Percentiles rank a stretch among this genome's conserved stretches.
These are phyloP conservation scores for Apiospora arundinis DNA, from an alignment of 2,329 filamentous ascomycete genomes.

Conservation along the genomic window DNA sequence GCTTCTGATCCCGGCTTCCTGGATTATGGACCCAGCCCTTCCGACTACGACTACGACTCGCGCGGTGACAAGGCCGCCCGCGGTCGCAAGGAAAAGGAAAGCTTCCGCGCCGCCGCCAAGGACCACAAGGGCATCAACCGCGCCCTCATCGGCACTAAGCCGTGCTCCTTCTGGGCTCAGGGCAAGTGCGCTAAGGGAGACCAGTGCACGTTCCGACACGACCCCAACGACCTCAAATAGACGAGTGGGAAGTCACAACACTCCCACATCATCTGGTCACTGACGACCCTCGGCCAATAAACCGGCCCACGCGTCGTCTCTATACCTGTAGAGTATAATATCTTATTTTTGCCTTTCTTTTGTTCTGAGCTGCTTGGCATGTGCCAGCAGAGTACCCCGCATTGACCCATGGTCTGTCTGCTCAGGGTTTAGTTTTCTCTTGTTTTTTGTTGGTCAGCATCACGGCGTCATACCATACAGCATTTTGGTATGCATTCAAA, in stretches of 20 bases:
- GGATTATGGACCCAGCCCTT: constrained; percentile 25
- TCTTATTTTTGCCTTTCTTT: not conserved
- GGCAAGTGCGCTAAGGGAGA: constrained; percentile 77
- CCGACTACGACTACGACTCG: constrained; percentile 37
- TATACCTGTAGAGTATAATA: not conserved
- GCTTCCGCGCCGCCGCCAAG: constrained; percentile 25
- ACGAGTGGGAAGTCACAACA: not conserved
- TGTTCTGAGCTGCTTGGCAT: not conserved
- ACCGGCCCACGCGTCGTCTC: not conserved
- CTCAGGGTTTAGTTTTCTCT: not conserved
- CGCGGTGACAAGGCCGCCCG: constrained; percentile 40
- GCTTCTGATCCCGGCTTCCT: constrained; percentile 18
- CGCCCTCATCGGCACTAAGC: constrained; percentile 68
- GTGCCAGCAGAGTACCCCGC: not conserved
- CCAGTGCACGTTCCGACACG: constrained; percentile 76
- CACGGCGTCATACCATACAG: not conserved
- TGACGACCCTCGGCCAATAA: too few relatives aligned
- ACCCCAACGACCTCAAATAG: constrained; percentile 46
- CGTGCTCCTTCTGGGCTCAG: constrained; percentile 73
- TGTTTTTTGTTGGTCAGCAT: not conserved
- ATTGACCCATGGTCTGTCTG: not conserved
- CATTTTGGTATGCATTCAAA: not conserved
- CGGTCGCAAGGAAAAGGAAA: constrained; percentile 42
- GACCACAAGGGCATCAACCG: constrained; percentile 57
- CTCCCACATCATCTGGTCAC: not conserved